These are phyloP conservation scores for Penicillium atrosanguineum DNA, from an alignment of 495 filamentous ascomycete species.

Conservation along the genomic window DNA sequence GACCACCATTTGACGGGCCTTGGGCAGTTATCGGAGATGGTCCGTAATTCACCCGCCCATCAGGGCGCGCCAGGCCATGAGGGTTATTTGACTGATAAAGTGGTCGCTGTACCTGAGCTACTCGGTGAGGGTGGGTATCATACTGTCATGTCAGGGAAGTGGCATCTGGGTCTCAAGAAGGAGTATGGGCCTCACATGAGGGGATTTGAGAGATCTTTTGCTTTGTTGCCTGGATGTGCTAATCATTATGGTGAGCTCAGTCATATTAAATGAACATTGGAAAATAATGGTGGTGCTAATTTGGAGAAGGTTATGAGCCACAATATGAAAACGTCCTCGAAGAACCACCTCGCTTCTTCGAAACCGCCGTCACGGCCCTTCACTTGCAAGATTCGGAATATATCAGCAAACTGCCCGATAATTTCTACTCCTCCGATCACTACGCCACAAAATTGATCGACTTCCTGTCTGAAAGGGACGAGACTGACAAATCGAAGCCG, in stretches of 20 bases:
- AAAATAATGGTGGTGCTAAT: too few relatives aligned
- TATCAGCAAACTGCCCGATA: neutral
- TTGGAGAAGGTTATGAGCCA: too few relatives aligned
- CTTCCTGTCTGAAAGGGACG: conserved; percentile 43
- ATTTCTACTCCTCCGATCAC: conserved; percentile 39
- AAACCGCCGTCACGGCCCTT: neutral
- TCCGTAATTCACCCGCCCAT: too few relatives aligned
- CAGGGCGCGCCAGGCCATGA: too few relatives aligned
- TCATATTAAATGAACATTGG: too few relatives aligned
- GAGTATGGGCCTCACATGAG: conserved; percentile 4
- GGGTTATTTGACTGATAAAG: too few relatives aligned
- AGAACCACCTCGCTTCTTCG: conserved; percentile 25
- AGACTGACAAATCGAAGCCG: conserved; percentile 37
- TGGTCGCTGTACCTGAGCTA: conserved; percentile 50
- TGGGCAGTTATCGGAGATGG: conserved; percentile 38
- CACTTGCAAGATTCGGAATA: neutral
- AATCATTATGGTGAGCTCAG: conserved; percentile 58
- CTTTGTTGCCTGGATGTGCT: conserved; percentile 34
- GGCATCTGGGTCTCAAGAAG: conserved; percentile 15
- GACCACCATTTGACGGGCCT: conserved; percentile 43
- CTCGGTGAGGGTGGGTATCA: conserved; percentile 49
- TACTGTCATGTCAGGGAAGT: conserved; percentile 55
- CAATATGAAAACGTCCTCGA: too few relatives aligned
- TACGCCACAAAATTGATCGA: conserved; percentile 37
- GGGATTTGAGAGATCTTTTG: conserved; percentile 21